Percentiles rank a stretch among this genome's conserved stretches.
Evolutionary conservation across 2,329 filamentous ascomycete species (phyloP).

Genomic region (Phyllachora maydis): DNA sequence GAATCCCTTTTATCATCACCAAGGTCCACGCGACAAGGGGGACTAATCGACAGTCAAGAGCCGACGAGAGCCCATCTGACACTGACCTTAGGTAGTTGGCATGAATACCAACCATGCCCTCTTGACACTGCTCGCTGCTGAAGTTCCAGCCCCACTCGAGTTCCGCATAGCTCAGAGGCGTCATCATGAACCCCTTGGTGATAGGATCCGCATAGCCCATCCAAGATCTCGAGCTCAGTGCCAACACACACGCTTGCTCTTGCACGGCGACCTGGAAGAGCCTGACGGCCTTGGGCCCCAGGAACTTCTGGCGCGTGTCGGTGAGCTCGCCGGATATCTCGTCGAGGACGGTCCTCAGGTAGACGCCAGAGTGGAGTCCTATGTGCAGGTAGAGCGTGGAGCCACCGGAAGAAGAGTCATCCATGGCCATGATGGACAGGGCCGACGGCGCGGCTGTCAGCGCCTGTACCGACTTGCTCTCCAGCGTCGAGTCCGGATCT

Average conservation of each 20-base stretch:
- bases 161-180: conserved; percentile 70
- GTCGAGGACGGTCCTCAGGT: conserved; percentile 83
- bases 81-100: conserved; percentile 68
- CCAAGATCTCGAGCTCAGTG: conserved; percentile 87
- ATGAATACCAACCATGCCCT: conserved; percentile 88
- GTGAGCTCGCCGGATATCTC: conserved; percentile 91
- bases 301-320: conserved; percentile 83
- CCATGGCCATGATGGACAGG: conserved; percentile 84
- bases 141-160: conserved; percentile 95
- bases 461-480: conserved; percentile 88
- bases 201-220: conserved; percentile 81
- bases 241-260: conserved; percentile 66
- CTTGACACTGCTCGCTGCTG: conserved; percentile 79
- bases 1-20: conserved; percentile 47
- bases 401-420: conserved; percentile 77
- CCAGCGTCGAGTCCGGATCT: conserved; percentile 74
- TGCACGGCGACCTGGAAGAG: conserved; percentile 83
- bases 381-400: conserved; percentile 89
- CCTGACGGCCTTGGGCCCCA: conserved; percentile 77
- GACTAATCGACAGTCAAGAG: conserved; percentile 5
- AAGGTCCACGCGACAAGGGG: conserved; percentile 12
- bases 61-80: no score
- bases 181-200: conserved; percentile 76
- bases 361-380: conserved; percentile 85
- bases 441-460: conserved; percentile 78